Base-by-base conservation (phyloP, 345 rosid species). In the Eucalyptus erythrocorys region DNA sequence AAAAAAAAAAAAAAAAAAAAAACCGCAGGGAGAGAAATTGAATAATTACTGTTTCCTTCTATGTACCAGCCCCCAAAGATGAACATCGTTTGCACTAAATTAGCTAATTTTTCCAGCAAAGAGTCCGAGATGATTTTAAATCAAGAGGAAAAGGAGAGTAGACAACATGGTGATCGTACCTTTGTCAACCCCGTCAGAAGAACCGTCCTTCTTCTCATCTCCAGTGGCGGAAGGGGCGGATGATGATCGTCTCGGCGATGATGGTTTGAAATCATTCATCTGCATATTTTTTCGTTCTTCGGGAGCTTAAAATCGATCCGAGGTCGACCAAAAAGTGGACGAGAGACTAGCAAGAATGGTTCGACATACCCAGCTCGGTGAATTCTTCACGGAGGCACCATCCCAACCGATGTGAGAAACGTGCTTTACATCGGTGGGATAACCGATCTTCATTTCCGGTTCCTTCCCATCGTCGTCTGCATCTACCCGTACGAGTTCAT, bases 351-450 rank as follows among this genome's bases (percentile, higher is more conserved):
- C 30, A 40, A 76, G 84, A 40, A 76, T n/a, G 3, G 13, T 71
- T 53, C 48, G 32, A 87, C 85, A 13, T 94, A 95, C 97, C 96
- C 96, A 94, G 89, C 93, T 94, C 24, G 96, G 97, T 16, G 93
- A 71, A 85, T 89, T 90, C 22, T 76, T 40, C 47, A 92, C 90
- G 26, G 96, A 89, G 15, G 95, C 95, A 50, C 94, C 97, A 66
- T 97, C 99, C 95, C 95, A 95, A 89, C 99, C 99, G 61, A 97
- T 97, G 87, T 97, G 99, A 45, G 99, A 96, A 15, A 97, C 97
- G 89, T 97, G 99, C 90, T 96, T 97, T 90, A 97, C 99, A 86
- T 97, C 98, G 13, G 99, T 97, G 68, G 99, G 99, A 86, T 45
- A 71, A 68, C 99, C 99, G 86, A 97, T 97, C 88, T 93, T 90